Base-by-base conservation (phyloP, 2,329 filamentous ascomycete species). In the Leptographium flavum region DNA sequence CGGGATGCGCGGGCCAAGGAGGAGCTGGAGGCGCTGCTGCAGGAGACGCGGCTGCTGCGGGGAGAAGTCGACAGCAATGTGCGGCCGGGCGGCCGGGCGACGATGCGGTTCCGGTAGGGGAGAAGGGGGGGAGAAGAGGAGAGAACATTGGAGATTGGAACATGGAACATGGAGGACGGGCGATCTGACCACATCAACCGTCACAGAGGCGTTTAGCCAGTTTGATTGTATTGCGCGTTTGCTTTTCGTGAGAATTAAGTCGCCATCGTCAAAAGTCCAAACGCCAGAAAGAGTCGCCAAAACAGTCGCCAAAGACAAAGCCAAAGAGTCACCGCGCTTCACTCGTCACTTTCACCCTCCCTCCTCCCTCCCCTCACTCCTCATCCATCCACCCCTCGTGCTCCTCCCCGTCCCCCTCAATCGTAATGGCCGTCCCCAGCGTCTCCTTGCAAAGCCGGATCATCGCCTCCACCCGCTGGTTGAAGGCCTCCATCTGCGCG, bases 391-490 rank as follows among this genome's bases (percentile, higher is more conserved):
- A 54, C 3, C 30, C 44, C 6, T 47, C 45, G 4, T 55, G 53
- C 21, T 68, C n/a, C n/a, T n/a, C 66, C 37, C 64, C 47, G 5
- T 44, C 45, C 1, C 27, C 46, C 33, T 76, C 71, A 37, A 87
- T 70, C 56, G 84, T 79, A 42, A 85, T 68, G 35, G 68, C 82
- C 19, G 83, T 83, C 2, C 81, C 88, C 17, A 98, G 64, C 2
- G 92, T 92, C 60, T 92, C 83, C 54, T 82, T 82, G 1, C 88
- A 92, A 61, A 96, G 82, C 2, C 80, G 73, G 45, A 98, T 93
- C 83, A 98, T 87, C 30, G 81, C 83, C 57, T 83, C 76, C 40
- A 96, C 66, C 54, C 83, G 78, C 40, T 76, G 71, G 58, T 92
- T 93, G 62, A 96, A 79, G 23, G 81, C 76, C 41, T 78, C 79